Conservation (phyloP, 2,329 filamentous ascomycete genomes). For the Monosporascus sp. region DNA sequence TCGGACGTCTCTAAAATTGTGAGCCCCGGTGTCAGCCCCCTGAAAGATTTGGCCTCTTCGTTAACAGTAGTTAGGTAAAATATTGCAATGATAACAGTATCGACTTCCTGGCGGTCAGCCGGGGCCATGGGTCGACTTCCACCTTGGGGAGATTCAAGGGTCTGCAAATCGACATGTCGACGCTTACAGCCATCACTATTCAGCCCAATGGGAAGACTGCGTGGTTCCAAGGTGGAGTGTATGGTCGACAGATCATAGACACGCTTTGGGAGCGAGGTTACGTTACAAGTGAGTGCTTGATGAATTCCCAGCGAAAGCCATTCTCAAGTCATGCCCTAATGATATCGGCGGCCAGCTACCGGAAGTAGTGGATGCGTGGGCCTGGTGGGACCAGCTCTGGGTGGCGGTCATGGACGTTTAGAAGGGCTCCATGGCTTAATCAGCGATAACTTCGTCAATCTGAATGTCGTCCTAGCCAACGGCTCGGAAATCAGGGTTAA, state of each 20-base stretch:
- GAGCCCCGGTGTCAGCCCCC: too few species aligned
- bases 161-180: slow-evolving; percentile 16
- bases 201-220: not conserved
- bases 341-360: slow-evolving; percentile 5
- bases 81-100: slow-evolving; percentile 18
- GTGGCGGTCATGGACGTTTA: slow-evolving; percentile 20
- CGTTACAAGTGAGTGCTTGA: slow-evolving; percentile 6
- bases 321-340: too few species aligned
- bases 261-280: slow-evolving; percentile 8
- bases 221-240: slow-evolving; percentile 7
- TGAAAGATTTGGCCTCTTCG: too few species aligned
- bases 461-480: slow-evolving; percentile 16
- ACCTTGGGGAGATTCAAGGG: slow-evolving; percentile 15
- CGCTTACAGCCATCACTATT: slow-evolving; percentile 9
- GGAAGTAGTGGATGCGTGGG: slow-evolving; percentile 19
- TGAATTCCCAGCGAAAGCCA: too few species aligned
- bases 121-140: slow-evolving; percentile 14
- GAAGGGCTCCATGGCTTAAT: slow-evolving; percentile 22
- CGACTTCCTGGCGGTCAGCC: slow-evolving; percentile 14
- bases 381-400: slow-evolving; percentile 16
- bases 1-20: slow-evolving; percentile 7
- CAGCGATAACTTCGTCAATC: slow-evolving; percentile 10
- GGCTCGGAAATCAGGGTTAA: slow-evolving; percentile 8
- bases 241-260: slow-evolving; percentile 1
- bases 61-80: too few species aligned